A percentile compares a stretch with the other conserved stretches of the same genome.
Conservation (phyloP, 2,329 filamentous ascomycete genomes). For the Fusarium odoratissimum region DNA sequence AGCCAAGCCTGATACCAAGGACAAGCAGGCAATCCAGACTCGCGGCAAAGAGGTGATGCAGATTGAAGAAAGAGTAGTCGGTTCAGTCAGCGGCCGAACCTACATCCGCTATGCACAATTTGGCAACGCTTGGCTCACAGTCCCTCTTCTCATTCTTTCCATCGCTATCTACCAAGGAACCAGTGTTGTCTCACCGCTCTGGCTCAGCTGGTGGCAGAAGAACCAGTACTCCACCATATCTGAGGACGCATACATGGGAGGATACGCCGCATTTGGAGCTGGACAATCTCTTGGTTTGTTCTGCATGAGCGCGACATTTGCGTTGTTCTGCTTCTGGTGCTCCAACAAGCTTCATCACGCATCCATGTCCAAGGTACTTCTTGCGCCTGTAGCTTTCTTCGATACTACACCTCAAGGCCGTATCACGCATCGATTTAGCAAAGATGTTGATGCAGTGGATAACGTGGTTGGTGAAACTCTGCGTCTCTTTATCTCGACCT, state of each 20-base stretch:
- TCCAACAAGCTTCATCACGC: conserved; percentile 28
- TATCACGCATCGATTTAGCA: conserved; percentile 27
- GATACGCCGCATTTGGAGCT: conserved; percentile 16
- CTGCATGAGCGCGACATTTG: conserved; percentile 19
- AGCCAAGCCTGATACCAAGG: rapidly evolving
- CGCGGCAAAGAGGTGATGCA: conserved; percentile 32
- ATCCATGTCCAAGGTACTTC: conserved; percentile 1
- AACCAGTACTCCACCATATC: conserved; percentile 12
- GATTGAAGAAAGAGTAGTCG: conserved; percentile 19
- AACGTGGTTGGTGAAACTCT: conserved; percentile 25
- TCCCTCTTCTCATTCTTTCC: conserved; percentile 5
- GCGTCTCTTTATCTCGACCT: conserved; percentile 18
- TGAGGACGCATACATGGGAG: conserved; percentile 25
- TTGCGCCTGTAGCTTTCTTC: conserved; percentile 19
- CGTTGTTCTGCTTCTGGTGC: conserved; percentile 30
- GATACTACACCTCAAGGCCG: conserved; percentile 26
- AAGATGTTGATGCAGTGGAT: conserved; percentile 26
- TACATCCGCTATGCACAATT: conserved; percentile 28
- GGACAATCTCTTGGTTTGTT: conserved; percentile 21
- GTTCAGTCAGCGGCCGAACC: conserved; percentile 18
- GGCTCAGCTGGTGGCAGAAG: conserved; percentile 32
- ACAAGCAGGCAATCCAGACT: neutral
- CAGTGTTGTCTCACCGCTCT: conserved; percentile 23
- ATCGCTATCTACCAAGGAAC: conserved; percentile 23
- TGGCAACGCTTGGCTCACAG: conserved; percentile 20